A percentile compares a stretch with the other conserved stretches of the same genome.
These are phyloP conservation scores for Salix suchowensis DNA, from an alignment of 345 rosid genomes.

Conservation along the genomic window DNA sequence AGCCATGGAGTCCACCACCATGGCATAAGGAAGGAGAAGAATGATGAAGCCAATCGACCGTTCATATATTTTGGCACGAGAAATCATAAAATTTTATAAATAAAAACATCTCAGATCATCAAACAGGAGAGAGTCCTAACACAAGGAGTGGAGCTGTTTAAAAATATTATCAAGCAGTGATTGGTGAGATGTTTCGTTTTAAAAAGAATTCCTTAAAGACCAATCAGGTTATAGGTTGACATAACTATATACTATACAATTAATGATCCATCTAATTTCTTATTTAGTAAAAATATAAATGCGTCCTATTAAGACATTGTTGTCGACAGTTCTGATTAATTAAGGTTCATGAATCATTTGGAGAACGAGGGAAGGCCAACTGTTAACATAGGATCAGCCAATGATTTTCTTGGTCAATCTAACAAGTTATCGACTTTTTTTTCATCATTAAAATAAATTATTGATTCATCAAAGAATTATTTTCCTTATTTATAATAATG, in stretches of 20 bases:
- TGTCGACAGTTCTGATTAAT: no score
- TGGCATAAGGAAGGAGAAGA: no score
- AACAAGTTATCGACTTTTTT: constrained; percentile 7
- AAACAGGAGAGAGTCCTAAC: not conserved
- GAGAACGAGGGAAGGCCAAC: not conserved
- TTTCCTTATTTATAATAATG: not conserved
- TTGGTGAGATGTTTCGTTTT: not conserved
- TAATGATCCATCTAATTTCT: not conserved
- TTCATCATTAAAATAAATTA: not conserved
- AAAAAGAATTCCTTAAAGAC: not conserved
- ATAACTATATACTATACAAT: not conserved
- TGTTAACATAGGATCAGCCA: constrained; percentile 17
- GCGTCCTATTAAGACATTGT: not conserved
- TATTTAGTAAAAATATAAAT: no score
- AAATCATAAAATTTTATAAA: no score
- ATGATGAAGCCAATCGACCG: no score
- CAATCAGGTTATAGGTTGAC: not conserved
- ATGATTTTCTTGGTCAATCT: constrained; percentile 14
- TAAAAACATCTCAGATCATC: no score
- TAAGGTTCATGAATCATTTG: not conserved
- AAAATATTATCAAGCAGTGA: not conserved
- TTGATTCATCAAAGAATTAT: not conserved
- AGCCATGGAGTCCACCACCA: no score
- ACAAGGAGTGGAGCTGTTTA: no score
- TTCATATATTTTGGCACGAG: no score